Conservation (phyloP, 169 alveolate species). For the Neospora caninum region DNA sequence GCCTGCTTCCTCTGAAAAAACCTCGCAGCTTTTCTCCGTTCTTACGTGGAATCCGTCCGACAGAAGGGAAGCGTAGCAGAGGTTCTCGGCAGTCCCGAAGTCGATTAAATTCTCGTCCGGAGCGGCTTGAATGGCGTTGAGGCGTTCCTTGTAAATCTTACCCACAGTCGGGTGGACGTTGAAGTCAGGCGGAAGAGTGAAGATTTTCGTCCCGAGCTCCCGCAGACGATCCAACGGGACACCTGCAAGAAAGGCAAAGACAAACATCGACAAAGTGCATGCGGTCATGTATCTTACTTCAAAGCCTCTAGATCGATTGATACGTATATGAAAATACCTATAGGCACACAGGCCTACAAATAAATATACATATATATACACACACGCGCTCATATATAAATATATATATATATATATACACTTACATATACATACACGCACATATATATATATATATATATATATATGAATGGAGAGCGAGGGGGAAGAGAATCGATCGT, state of each 20-base stretch:
- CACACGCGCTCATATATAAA: background rate
- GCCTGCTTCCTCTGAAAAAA: background rate
- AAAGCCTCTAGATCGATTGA: background rate
- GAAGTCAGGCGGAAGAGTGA: conserved; percentile 86
- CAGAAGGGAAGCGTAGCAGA: conserved; percentile 93
- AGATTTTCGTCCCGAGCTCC: conserved; percentile 84
- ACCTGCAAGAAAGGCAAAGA: conserved; percentile 73
- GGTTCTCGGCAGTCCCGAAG: conserved; percentile 93
- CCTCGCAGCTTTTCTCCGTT: too few relatives aligned
- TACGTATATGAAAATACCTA: background rate
- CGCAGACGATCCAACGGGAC: conserved; percentile 79
- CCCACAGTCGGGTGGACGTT: conserved; percentile 90
- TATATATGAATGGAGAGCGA: background rate
- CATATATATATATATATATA: background rate
- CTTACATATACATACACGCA: background rate
- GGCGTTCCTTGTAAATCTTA: conserved; percentile 87
- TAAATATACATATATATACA: background rate
- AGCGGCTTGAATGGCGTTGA: conserved; percentile 81
- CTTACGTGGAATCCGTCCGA: conserved; percentile 89
- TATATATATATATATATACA: background rate
- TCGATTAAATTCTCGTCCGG: conserved; percentile 83
- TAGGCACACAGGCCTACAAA: background rate
- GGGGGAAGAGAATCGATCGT: background rate
- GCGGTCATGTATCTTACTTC: background rate
- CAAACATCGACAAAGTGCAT: too few relatives aligned